Base-by-base conservation (phyloP, 2,329 filamentous ascomycete species). In the Fusarium sp. region DNA sequence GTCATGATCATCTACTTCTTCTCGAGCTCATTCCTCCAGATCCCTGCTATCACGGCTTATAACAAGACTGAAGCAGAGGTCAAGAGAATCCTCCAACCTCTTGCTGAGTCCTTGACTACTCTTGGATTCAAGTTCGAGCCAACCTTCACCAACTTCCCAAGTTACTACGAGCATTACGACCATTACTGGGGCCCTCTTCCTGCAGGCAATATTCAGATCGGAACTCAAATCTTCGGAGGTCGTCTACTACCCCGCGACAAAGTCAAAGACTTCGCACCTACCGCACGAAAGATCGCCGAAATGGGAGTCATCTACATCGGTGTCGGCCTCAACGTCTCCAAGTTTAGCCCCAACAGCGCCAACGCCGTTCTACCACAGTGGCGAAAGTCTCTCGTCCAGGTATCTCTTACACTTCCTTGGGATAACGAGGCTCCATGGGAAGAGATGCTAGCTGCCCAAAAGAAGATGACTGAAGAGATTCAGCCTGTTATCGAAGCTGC, bases 331-430 rank as follows among this genome's bases (percentile, higher is more conserved):
- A 63, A 75, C 28, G 76, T 77, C 1, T 71, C 67, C n/a, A 65
- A 31, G 16, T 78, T 76, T 42, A 74, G 72, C 18, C 30, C 21
- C 4, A 45, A 69, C 14, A 51, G 62, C 2, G 69, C 39, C 46
- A 81, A 81, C 30, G 67, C 83, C 0, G 80, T 83, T 3, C 78
- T 83, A 6, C 81, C 82, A 0, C 76, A 77, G n/a, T 84, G 82
- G 81, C 75, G 81, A 28, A 66, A 76, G 21, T 71, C 81, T 3
- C 67, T 83, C 18, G 67, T 79, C 5, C 73, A 78, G 58, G 64
- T 74, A 4, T 75, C 75, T 0, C 55, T 77, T 3, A 76, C 72
- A 3, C 72, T 75, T 12, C 73, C 75, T 1, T 80, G 74, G 70
- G 71, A 72, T 48, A 76, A 76, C 7, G 58, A 71, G 3, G 74